Evolutionary conservation across 73 alveolate species (phyloP), one percentile per base, ranked within the genome.

Genomic region (Uronychia setigera): DNA sequence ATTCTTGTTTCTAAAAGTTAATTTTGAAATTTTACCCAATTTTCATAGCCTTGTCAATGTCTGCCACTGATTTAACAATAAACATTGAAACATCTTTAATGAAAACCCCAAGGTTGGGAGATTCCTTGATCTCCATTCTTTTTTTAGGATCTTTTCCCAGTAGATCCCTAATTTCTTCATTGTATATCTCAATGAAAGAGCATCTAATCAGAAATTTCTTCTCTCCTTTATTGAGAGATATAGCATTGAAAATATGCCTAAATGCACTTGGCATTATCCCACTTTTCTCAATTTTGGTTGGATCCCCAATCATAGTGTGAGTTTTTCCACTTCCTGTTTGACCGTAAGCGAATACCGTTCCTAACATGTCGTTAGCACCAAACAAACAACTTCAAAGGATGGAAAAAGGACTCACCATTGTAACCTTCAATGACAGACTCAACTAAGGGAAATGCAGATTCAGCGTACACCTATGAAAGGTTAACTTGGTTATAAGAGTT

Each of bases 241-340:
- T 91, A 58, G 84, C 79, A 0, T 94, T 93, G 89, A 96, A 96
- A 35, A 96, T 93, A 81, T 97, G 99, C 31, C 88, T 93, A 85
- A 98, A 96, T 29, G 99, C 97, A 91, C 92, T 94, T 1, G 99
- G 98, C 14, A 97, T 95, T 32, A 98, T 86, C 26, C 99, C 99
- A 77, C 94, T 91, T 60, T 85, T 81, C 77, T 89, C 89, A 31
- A 95, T 95, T 74, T 93, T 89, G 74, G 90, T 94, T 33, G 94
- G 89, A 29, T 86, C 76, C 9, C 99, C 99, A 88, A 91, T 85
- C 98, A 96, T 95, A 9, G 99, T 96, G 82, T 76, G 90, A 32
- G 98, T 96, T 87, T 96, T 96, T 32, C 99, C 99, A 74, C 98
- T 89, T 1, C 99, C 99, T 25, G 99, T 96, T 86, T 96, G 96